Evolutionary conservation across 2,329 filamentous ascomycete genomes (phyloP), one percentile per base, ranked within the genome.

Genomic region (Aspergillus sojae): DNA sequence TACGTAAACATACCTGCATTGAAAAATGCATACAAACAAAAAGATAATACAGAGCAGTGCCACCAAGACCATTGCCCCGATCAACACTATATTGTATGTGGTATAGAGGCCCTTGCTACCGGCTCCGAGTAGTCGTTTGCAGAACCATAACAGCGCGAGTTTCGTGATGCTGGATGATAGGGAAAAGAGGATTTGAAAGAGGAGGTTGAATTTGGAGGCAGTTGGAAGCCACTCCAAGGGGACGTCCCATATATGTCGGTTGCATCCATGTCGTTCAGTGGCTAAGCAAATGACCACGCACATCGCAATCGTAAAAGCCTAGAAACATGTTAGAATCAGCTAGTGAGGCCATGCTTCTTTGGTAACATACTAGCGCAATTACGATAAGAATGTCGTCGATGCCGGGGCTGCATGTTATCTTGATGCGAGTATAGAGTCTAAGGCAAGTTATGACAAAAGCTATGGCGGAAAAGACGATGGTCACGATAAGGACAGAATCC

Each of bases 321-420:
- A 59, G 4, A 11, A 11, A 1, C 21, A n/a, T 26, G 50, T 68
- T 57, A 66, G 67, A 21, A n/a, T 12, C 43, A 19, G 30, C n/a
- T 9, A 32, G 19, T 16, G 43, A 21, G 12, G 30, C 23, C 7
- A 16, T 19, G 46, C 9, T 28, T 52, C 10, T 5, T 53, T n/a
- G 10, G 12, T 36, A 41, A 66, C 69, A 26, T 68, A 83, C 65
- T 68, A 84, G 75, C 11, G 80, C 79, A 41, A 80, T 50, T 41
- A 81, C 67, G 56, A 84, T 81, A 12, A 85, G 68, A 21, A 78
- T 63, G 67, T 85, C 83, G 63, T 85, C 83, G 6, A 81, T 26
- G 16, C 83, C 83, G 32, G 79, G 74, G 23, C 79, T 84, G 65
- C 75, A 80, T 12, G 80, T 80, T 30, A 85, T 76, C 14, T 71